Evolutionary conservation across 1,284 basidiomycete genomes (phyloP).

Genomic region (Apiotrichum akiyoshidainum): DNA sequence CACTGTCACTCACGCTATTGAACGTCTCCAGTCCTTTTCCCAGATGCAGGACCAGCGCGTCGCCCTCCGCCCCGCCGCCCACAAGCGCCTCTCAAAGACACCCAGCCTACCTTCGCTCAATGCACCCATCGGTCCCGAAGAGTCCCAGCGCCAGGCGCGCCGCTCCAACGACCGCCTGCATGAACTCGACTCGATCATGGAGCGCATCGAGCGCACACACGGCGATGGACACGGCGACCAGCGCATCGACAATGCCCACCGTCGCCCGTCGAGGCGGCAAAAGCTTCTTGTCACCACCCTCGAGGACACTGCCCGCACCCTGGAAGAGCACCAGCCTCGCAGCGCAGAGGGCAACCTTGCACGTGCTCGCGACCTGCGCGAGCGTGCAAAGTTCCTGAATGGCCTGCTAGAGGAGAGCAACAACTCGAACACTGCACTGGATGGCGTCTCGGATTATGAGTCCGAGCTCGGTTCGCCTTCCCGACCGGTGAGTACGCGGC

Average conservation of each 20-base stretch:
- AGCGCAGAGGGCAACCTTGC: not conserved
- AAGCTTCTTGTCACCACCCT: not conserved
- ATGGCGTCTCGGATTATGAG: not conserved
- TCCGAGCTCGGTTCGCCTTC: conserved; percentile 2
- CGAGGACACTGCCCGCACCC: conserved; percentile 2
- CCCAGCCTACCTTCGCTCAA: not conserved
- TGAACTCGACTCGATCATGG: conserved; percentile 42
- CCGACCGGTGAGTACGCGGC: not conserved
- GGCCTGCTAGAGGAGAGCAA: not conserved
- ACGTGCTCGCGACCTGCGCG: conserved; percentile 1
- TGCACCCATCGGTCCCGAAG: not conserved
- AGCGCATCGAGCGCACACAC: conserved; percentile 30
- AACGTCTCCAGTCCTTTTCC: conserved; percentile 72
- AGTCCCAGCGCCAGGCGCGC: no score
- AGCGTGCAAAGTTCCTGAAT: not conserved
- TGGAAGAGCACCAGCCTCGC: not conserved
- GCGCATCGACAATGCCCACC: conserved; percentile 13
- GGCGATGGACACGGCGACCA: conserved; percentile 16
- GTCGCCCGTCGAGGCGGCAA: not conserved
- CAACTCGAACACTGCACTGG: not conserved
- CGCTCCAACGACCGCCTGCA: conserved; percentile 26
- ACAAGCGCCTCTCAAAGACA: not conserved
- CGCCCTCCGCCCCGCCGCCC: conserved; percentile 58
- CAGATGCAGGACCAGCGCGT: conserved; percentile 82
- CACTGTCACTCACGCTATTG: conserved; percentile 75